Evolutionary conservation across 805 yeast species (phyloP).

Genomic region (Cyberlindnera sargentensis): DNA sequence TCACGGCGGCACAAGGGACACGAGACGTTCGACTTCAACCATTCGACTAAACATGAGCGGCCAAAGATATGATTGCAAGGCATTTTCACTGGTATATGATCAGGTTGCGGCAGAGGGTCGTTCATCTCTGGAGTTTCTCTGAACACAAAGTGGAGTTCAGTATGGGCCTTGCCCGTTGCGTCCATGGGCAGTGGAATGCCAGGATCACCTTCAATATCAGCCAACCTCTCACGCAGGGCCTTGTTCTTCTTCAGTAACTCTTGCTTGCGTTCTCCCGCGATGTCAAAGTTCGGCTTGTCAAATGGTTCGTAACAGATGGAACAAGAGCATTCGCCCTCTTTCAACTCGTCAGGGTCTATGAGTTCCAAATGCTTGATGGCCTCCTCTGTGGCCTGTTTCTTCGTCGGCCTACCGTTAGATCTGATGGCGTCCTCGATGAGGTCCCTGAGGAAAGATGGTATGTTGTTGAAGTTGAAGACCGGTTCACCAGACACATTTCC

Average conservation of each 20-base stretch:
- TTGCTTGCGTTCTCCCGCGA: neutral
- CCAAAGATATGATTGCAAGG: constrained; percentile 90
- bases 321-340: constrained; percentile 10
- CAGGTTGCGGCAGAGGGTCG: constrained; percentile 2
- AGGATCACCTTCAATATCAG: constrained; percentile 12
- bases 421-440: constrained; percentile 7
- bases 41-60: constrained; percentile 66
- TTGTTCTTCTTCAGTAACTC: constrained; percentile 5
- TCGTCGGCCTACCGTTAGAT: constrained; percentile 3
- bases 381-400: constrained; percentile 17
- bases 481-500: constrained; percentile 10
- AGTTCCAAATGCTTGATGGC: constrained; percentile 13
- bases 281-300: constrained; percentile 4
- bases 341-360: constrained; percentile 6
- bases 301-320: constrained; percentile 19
- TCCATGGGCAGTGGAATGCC: constrained; percentile 13
- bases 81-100: constrained; percentile 63
- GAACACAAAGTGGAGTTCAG: constrained; percentile 5
- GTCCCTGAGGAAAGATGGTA: constrained; percentile 12
- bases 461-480: constrained; percentile 12
- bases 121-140: neutral
- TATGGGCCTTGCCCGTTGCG: constrained; percentile 8
- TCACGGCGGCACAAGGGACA: constrained; percentile 68
- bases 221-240: constrained; percentile 3
- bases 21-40: constrained; percentile 44